Percentiles rank a stretch among this genome's conserved stretches.
These are phyloP conservation scores for Talaromyces amestolkiae DNA, from an alignment of 2,329 filamentous ascomycete genomes.

Conservation along the genomic window DNA sequence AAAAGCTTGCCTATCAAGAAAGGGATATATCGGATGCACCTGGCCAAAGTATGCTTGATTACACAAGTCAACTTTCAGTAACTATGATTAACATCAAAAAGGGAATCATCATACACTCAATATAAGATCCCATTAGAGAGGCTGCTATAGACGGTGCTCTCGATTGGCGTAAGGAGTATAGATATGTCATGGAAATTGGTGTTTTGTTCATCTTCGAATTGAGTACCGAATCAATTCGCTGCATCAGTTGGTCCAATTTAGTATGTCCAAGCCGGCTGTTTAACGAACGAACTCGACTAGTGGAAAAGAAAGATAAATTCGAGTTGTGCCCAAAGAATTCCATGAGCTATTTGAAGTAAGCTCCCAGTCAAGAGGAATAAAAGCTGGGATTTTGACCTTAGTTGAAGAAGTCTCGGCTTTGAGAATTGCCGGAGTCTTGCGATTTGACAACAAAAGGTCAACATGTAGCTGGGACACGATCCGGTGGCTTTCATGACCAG, in stretches of 20 bases:
- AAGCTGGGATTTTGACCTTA: background rate
- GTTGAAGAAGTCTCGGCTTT: background rate
- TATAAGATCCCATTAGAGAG: too few species aligned
- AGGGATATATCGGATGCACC: slow-evolving; percentile 42
- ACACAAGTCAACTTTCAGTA: too few species aligned
- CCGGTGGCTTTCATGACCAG: too few species aligned
- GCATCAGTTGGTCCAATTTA: slow-evolving; percentile 8
- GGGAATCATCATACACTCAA: too few species aligned
- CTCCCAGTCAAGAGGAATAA: too few species aligned
- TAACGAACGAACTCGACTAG: slow-evolving; percentile 12
- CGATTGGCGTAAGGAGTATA: too few species aligned
- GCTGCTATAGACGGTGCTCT: too few species aligned
- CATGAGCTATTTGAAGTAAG: background rate
- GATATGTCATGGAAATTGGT: too few species aligned
- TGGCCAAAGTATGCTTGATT: slow-evolving; percentile 37
- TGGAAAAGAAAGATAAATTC: slow-evolving; percentile 16
- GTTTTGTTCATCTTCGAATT: too few species aligned
- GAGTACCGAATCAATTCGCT: too few species aligned
- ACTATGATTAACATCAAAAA: too few species aligned
- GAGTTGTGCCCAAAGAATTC: slow-evolving; percentile 13
- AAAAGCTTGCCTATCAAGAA: slow-evolving; percentile 38
- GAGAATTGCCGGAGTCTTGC: background rate
- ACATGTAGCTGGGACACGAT: background rate
- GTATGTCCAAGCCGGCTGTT: slow-evolving; percentile 11
- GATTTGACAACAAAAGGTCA: slow-evolving; percentile 10